Evolutionary conservation across 805 yeast genomes (phyloP), one percentile per base, ranked within the genome.

Genomic region (Sporopachydermia quercuum): DNA sequence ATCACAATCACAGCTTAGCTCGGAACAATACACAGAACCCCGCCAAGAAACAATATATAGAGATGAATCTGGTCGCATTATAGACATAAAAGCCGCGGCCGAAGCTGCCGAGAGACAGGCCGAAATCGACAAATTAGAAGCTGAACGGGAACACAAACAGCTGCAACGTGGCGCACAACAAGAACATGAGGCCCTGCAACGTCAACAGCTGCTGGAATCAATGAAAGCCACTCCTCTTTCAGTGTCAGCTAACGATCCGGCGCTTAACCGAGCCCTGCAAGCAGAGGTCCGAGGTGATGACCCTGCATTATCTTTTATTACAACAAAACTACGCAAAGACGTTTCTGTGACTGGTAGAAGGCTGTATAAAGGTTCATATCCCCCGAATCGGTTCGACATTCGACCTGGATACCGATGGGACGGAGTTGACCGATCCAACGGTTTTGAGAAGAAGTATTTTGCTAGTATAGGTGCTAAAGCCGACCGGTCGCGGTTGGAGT

Each of bases 341-440:
- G 40, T 4, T 35, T 57, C 54, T 13, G 35, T 42, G 34, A 56
- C 57, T 1, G 84, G 85, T 0, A 54, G 81, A 35, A 74, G 70
- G 36, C 54, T 70, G 1, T 85, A 77, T 48, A 53, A 58, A 18
- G 77, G 78, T 0, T 46, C 65, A 0, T 71, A 57, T 40, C 74
- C 83, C 0, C 71, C 71, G 15, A 87, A 87, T 52, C 61, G 97
- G 42, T 87, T 83, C 56, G 69, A 69, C 2, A 76, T 87, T 11
- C 58, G 61, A 3, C 94, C 96, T 0, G 96, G 96, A 0, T 63
- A 65, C 47, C 63, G 83, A 42, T 87, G 97, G 97, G 94, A 83
- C 56, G 96, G 96, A 0, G 76, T 87, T 2, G 87, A 84, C 57
- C 61, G 97, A 43, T 76, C 93, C 0, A 87, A 79, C 52, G 96